Evolutionary conservation across 2,329 filamentous ascomycete genomes (phyloP).

Genomic region (Aspergillus hiratsukae): DNA sequence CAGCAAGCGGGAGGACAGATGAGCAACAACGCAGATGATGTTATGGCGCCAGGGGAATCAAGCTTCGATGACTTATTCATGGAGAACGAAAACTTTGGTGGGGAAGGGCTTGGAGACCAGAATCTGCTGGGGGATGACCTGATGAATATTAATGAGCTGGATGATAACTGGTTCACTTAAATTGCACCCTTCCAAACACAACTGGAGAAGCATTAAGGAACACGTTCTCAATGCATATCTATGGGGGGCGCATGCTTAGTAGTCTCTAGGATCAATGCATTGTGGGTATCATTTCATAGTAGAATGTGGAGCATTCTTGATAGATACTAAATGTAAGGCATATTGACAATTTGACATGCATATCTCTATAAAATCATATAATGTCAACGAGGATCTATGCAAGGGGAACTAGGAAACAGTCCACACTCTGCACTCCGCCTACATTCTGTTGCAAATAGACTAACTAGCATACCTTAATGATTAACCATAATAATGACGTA

Average conservation of each 20-base stretch:
- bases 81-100: conserved; percentile 35
- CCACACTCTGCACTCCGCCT: neutral
- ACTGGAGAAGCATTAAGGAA: neutral
- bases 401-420: neutral
- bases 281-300: neutral
- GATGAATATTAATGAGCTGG: conserved; percentile 38
- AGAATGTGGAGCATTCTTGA: neutral
- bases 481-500: neutral
- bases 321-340: neutral
- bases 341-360: neutral
- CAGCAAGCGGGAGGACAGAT: conserved; percentile 10
- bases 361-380: neutral
- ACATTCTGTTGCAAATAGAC: neutral
- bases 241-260: neutral
- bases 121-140: conserved; percentile 32
- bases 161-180: conserved; percentile 39
- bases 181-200: neutral
- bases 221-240: neutral
- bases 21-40: conserved; percentile 26
- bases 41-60: conserved; percentile 39
- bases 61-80: conserved; percentile 45
- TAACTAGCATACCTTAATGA: neutral
- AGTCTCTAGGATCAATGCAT: neutral
- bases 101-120: conserved; percentile 26
- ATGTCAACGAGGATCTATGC: neutral